These are phyloP conservation scores for Thuidium tamariscinum DNA, from an alignment of 225 moss, liverwort and hornwort genomes.

Conservation along the genomic window DNA sequence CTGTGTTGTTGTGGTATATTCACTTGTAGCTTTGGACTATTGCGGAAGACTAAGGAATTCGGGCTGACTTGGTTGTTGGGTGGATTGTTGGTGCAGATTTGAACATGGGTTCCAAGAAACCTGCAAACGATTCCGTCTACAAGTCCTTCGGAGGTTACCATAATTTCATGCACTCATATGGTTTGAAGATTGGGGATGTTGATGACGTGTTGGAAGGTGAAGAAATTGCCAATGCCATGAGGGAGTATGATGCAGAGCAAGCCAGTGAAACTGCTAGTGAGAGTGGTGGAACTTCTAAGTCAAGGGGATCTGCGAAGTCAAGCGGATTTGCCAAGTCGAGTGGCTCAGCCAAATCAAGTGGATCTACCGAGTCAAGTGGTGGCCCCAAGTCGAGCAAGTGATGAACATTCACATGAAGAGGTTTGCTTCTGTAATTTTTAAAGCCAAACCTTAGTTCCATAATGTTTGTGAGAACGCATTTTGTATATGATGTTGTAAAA, in stretches of 20 bases:
- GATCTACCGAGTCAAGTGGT: background rate
- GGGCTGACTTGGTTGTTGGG: background rate
- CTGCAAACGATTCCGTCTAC: background rate
- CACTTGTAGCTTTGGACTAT: background rate
- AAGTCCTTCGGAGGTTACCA: background rate
- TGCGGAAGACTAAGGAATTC: background rate
- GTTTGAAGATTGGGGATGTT: background rate
- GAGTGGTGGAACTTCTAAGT: background rate
- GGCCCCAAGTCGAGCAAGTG: background rate
- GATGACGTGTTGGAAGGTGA: background rate
- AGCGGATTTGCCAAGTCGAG: background rate
- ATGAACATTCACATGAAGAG: background rate
- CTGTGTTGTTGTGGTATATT: background rate
- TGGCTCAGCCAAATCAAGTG: background rate
- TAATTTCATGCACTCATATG: conserved; percentile 1
- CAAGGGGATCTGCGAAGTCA: background rate
- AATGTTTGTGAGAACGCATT: background rate
- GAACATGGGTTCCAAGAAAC: background rate
- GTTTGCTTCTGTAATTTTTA: background rate
- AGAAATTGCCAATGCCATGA: background rate
- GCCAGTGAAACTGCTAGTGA: background rate
- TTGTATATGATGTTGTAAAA: background rate
- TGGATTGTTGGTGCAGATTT: background rate
- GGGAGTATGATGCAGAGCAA: background rate
- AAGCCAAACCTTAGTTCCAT: background rate